Base-by-base conservation (phyloP, 257 asterid species). In the Petrea volubilis region DNA sequence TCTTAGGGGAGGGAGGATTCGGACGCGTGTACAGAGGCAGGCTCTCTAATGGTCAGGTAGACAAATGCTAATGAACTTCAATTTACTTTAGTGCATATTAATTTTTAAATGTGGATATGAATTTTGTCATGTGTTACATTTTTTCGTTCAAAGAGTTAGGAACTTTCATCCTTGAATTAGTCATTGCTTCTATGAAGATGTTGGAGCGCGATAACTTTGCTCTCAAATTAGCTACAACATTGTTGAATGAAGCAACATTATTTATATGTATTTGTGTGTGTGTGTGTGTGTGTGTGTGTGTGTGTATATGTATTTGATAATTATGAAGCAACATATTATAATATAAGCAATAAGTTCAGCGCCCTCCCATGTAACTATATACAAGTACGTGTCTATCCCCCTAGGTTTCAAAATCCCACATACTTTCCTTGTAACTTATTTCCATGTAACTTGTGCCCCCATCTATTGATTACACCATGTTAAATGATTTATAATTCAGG, bases 1-100 rank as follows among this genome's bases (percentile, higher is more conserved):
- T 92, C 82, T 64, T 95, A 72, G 99, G 99, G 7, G 99, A 95
- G 74, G 99, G 99, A 62, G 99, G 99, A 18, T 92, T 95, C 40
- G 99, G 98, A 34, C 86, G 96, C 52, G 99, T 92, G 6, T 90
- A 92, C 82, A 92, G 78, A 79, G 99, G 99, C 55, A 79, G 62
- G 73, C 96, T 92, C 64, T 72, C 84, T 1, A 87, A 72, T 68
- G 96, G 98, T 17, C 99, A 90, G 98, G 99, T 92, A 83, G 68
- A 67, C n/a, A 13, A 53, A 7, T 72, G 34, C 51, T 69, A 33
- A 41, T 61, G 15, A 24, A 18, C 34, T 53, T 61, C 13, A 14
- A 58, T 13, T 15, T 34, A 40, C 46, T 47, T 40, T 31, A 2
- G 10, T 38, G 6, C 43, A 5, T 38, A 38, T 38, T 38, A n/a